Percentiles rank a stretch among this genome's conserved stretches.
Conservation (phyloP, 78 protist species). For the Trichosphaerium sp. region DNA sequence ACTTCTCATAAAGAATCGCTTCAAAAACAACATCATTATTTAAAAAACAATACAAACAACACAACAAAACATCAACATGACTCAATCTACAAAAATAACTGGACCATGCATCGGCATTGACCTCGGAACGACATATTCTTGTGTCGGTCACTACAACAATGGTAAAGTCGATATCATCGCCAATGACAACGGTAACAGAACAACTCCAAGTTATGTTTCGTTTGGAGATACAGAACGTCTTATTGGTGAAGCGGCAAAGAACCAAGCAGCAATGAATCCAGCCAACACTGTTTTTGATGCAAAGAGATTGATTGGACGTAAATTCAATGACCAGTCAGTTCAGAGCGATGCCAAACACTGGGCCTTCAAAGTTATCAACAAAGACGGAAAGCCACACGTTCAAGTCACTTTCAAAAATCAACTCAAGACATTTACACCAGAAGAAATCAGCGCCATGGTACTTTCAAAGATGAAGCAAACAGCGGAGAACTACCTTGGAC, state of each 20-base stretch:
- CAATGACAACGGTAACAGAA: slow-evolving; percentile 86
- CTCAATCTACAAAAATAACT: no score
- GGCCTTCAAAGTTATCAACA: slow-evolving; percentile 65
- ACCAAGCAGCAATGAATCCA: slow-evolving; percentile 77
- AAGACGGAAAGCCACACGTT: slow-evolving; percentile 58
- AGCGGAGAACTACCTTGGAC: slow-evolving; percentile 81
- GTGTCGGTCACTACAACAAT: slow-evolving; percentile 45
- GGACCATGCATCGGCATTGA: slow-evolving; percentile 67
- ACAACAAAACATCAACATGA: no score
- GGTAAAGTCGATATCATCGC: slow-evolving; percentile 84
- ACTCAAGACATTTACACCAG: slow-evolving; percentile 66
- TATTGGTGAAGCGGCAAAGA: slow-evolving; percentile 82
- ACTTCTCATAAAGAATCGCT: no score
- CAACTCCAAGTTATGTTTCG: slow-evolving; percentile 80
- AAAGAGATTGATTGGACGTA: slow-evolving; percentile 85
- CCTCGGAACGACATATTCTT: slow-evolving; percentile 81
- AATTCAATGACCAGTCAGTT: slow-evolving; percentile 57
- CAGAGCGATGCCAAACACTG: slow-evolving; percentile 73
- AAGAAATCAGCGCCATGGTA: slow-evolving; percentile 93
- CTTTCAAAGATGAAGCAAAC: slow-evolving; percentile 64
- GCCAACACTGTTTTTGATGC: slow-evolving; percentile 83
- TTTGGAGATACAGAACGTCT: slow-evolving; percentile 64
- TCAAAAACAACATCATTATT: no score
- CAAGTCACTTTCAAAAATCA: slow-evolving; percentile 62
- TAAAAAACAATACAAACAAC: no score